Evolutionary conservation across 345 rosid species (phyloP), one percentile per base, ranked within the genome.

Genomic region (Citrus inodora): DNA sequence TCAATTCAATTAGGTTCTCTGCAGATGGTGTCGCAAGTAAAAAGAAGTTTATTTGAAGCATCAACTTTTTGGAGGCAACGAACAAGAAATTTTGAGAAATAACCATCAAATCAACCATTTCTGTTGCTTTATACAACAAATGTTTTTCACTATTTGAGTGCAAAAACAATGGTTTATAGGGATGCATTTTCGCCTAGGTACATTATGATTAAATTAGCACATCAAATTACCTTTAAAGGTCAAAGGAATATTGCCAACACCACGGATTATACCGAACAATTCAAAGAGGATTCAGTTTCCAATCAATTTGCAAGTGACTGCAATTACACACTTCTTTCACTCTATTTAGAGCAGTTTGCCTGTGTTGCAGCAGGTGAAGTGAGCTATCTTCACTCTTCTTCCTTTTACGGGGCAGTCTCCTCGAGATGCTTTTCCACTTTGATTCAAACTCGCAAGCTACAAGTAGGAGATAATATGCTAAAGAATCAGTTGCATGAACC

Each of bases 361-460:
- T 87, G 81, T 86, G 90, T 35, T 80, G 86, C 80, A 90, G 77
- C 80, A 90, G 72, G 30, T 42, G 68, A 37, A 33, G 74, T 9
- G 88, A 81, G 66, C 56, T 64, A 28, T 81, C 85, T 65, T 78
- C 82, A 24, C 25, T 82, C 38, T 76, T 24, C 56, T 55, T 78
- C 80, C 77, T 76, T 70, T 79, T 83, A 24, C 84, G 83, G 25
- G 88, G 87, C 78, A 86, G 59, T 85, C 86, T 86, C 76, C 84
- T 87, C 4, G 94, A 87, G 35, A 79, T 37, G 59, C 33, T 78
- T 82, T 89, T 90, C 90, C 94, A 89, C 70, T 84, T 89, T 59
- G 86, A 83, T 83, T 87, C 92, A 69, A 87, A 87, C 42, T 74
- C 78, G 59, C 80, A 87, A 27, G 90, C 92, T 88, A 76, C 76